Base-by-base conservation (phyloP, 208 protist species). In the Acanthamoeba castellanii region DNA sequence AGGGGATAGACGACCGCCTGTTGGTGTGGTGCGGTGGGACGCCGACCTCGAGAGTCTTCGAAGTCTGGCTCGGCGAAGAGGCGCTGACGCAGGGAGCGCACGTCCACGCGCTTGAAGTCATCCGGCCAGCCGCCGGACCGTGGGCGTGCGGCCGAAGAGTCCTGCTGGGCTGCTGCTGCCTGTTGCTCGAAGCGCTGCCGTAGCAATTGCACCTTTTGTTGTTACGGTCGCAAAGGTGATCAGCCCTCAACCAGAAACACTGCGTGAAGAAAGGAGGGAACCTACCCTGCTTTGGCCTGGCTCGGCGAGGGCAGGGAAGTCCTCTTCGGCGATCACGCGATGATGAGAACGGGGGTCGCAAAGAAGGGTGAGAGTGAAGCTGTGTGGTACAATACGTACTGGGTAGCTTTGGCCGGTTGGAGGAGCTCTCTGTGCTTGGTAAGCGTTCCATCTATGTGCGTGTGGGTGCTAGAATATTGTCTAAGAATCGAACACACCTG, bases 101-200 rank as follows among this genome's bases (percentile, higher is more conserved):
- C 74, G 74, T 84, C 27, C 37, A 84, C 74, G 2, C 45, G 20
- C 74, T 84, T 84, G 74, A 84, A 84, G 74, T 84, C 74, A n/a
- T 84, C 66, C 14, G 30, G 11, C 66, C 66, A 74, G 18, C 18
- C 18, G 34, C 18, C 18, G 7, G 74, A n/a, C 52, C 1, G 22
- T 9, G 25, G 14, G 18, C 8, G 25, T 0, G 37, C 11, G 5
- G 37, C 25, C 37, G 13, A 14, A 34, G 74, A 14, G 74, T 4
- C 14, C 70, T 78, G 70, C 70, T 78, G 30, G 30, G 30, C 37
- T 14, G 70, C 70, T 45, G 70, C 70, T 6, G 32, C 72, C 34
- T 81, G 72, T 30, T 84, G 42, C 74, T 84, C 74, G n/a, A 84
- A 84, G 4, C 74, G 37, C 37, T 84, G 74, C 18, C 74, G 34